Percentiles rank a stretch among this genome's conserved stretches.
Conservation (phyloP, 805 yeast genomes). For the Ogataea minuta region DNA sequence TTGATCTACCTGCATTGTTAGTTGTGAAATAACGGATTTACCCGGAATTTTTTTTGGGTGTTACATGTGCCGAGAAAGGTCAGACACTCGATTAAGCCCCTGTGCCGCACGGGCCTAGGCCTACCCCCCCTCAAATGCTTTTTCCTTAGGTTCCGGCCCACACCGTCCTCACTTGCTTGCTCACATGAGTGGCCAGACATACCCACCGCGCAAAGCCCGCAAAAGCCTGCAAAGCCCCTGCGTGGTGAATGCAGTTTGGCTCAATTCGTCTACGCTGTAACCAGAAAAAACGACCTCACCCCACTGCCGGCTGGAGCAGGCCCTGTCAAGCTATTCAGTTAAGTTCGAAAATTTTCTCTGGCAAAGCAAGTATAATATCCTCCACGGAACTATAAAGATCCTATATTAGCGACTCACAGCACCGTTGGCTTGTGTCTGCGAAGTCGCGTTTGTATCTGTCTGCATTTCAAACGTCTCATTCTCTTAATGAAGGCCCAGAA, state of each 20-base stretch:
- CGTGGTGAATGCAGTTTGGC: too few relatives aligned
- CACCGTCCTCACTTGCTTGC: background rate
- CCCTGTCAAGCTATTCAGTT: too few relatives aligned
- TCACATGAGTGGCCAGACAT: too few relatives aligned
- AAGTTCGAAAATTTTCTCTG: too few relatives aligned
- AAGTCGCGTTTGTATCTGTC: background rate
- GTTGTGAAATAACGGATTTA: background rate
- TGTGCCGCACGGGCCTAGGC: slow-evolving; percentile 4
- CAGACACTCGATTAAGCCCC: background rate
- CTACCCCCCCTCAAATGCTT: background rate
- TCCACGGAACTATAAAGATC: background rate
- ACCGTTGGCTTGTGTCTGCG: too few relatives aligned
- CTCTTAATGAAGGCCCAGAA: slow-evolving; percentile 2
- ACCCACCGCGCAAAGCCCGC: too few relatives aligned
- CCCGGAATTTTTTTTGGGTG: background rate
- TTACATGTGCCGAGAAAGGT: background rate
- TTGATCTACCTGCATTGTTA: background rate
- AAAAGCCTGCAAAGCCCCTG: too few relatives aligned
- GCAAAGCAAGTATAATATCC: background rate
- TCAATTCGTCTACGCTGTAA: too few relatives aligned
- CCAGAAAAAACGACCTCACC: too few relatives aligned
- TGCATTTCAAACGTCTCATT: background rate
- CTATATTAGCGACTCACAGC: too few relatives aligned
- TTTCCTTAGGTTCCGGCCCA: slow-evolving; percentile 1
- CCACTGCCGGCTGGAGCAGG: too few relatives aligned